Evolutionary conservation across 176 grass and related monocot genomes (phyloP).

Genomic region (Panicum miliaceum): DNA sequence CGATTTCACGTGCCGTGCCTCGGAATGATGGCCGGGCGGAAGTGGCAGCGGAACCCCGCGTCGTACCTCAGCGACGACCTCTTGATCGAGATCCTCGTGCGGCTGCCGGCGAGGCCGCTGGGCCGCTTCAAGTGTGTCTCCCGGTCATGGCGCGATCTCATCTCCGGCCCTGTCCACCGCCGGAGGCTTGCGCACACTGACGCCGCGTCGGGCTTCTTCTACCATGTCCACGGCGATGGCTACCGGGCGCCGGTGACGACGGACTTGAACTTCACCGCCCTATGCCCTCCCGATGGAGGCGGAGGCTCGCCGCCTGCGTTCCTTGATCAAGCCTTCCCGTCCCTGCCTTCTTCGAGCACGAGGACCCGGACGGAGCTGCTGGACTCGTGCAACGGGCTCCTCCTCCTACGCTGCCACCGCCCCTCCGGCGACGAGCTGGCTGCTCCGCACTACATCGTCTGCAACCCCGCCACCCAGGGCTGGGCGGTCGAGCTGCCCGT

Average conservation of each 20-base stretch:
- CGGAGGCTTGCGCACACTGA: background rate
- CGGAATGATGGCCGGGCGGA: background rate
- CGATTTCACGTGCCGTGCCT: background rate
- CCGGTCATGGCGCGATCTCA: background rate
- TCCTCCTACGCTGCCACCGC: background rate
- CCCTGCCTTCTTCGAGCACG: background rate
- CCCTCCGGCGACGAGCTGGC: background rate
- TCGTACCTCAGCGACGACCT: background rate
- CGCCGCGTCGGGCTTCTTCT: background rate
- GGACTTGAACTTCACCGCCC: background rate
- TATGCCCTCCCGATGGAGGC: background rate
- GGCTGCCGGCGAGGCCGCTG: background rate
- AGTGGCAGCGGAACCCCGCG: background rate
- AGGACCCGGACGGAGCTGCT: background rate
- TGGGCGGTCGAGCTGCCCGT: background rate
- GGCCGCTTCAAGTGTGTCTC: background rate
- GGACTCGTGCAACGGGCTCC: slow-evolving; percentile 9
- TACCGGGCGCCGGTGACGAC: background rate
- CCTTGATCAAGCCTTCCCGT: background rate
- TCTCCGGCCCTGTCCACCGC: background rate
- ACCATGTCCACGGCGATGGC: background rate
- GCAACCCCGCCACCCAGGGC: background rate
- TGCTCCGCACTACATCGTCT: background rate
- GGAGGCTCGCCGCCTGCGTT: background rate
- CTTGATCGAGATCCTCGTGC: background rate